Conservation (phyloP, 2,329 filamentous ascomycete species). For the Aspergillus pseudoglaucus region DNA sequence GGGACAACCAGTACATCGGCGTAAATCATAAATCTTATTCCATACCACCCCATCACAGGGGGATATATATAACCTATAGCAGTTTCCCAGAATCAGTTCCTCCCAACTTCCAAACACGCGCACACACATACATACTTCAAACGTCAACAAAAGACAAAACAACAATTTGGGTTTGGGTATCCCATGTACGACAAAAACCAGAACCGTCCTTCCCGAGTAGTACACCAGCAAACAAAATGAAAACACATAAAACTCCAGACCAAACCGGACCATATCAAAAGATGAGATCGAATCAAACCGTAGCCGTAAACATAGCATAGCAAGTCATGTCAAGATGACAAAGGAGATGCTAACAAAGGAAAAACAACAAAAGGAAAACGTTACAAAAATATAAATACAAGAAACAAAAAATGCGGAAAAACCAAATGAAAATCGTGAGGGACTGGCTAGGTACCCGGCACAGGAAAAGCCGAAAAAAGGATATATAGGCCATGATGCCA, state of each 20-base stretch:
- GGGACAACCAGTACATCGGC: too few species aligned
- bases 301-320: not conserved
- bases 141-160: not conserved
- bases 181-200: not conserved
- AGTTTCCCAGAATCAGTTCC: not conserved
- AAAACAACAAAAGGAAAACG: constrained; percentile 3
- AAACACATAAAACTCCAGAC: not conserved
- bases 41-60: too few species aligned
- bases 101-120: not conserved
- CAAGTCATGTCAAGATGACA: not conserved
- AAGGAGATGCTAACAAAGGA: constrained; percentile 8
- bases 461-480: not conserved
- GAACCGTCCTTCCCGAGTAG: not conserved
- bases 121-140: not conserved
- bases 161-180: not conserved
- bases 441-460: too few species aligned
- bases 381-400: not conserved
- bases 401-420: not conserved
- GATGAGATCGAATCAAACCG: not conserved
- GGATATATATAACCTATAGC: too few species aligned
- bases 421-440: constrained; percentile 5
- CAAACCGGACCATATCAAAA: not conserved
- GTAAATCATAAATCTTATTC: too few species aligned
- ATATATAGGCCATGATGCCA: constrained; percentile 2
- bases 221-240: not conserved